Evolutionary conservation across 768 basidiomycete genomes (phyloP).

Genomic region (Phaeotremella skinneri): DNA sequence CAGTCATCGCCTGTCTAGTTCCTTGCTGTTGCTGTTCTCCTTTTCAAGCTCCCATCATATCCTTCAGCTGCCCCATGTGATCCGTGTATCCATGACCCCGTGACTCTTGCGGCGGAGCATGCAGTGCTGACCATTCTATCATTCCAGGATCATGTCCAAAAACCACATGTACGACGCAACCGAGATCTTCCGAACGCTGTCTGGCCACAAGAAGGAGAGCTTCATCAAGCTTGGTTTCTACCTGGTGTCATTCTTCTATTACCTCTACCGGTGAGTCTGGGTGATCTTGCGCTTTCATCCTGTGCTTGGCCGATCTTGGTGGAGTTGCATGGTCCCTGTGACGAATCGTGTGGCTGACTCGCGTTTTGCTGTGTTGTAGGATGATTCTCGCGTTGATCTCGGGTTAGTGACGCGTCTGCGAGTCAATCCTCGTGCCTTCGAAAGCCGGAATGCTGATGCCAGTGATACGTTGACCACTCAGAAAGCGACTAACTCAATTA

Average conservation of each 20-base stretch:
- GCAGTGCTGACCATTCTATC: too few relatives aligned
- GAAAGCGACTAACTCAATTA: background rate
- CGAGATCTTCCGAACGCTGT: slow-evolving; percentile 94
- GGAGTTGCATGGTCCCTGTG: too few relatives aligned
- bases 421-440: too few relatives aligned
- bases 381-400: slow-evolving; percentile 86
- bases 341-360: background rate
- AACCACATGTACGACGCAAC: slow-evolving; percentile 99
- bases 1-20: background rate
- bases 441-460: too few relatives aligned
- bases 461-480: background rate
- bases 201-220: slow-evolving; percentile 91
- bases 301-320: background rate
- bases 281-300: slow-evolving; percentile 48
- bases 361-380: slow-evolving; percentile 52
- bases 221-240: slow-evolving; percentile 80
- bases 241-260: slow-evolving; percentile 63
- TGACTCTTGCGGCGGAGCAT: too few relatives aligned
- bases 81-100: background rate
- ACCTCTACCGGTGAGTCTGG: slow-evolving; percentile 65
- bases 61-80: too few relatives aligned
- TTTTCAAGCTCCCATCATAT: slow-evolving; percentile 4
- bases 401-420: too few relatives aligned
- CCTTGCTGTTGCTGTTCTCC: too few relatives aligned
- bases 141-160: slow-evolving; percentile 77